Conservation (phyloP, 2,329 filamentous ascomycete species). For the Hymenoscyphus linearis region DNA sequence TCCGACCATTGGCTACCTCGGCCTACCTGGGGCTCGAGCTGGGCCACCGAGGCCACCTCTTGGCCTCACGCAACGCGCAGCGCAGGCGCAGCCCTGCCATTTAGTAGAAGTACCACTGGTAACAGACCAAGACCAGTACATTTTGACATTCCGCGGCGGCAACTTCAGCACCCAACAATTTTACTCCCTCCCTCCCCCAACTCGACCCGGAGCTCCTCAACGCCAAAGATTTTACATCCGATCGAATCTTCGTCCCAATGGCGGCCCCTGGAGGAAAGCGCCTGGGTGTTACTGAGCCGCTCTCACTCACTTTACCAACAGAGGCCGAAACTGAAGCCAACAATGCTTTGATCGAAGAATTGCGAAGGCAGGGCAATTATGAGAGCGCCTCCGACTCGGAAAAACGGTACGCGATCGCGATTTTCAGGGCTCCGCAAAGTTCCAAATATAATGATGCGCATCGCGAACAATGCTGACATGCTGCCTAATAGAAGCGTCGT, state of each 20-base stretch:
- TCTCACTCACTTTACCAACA: slow-evolving; percentile 73
- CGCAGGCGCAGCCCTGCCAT: too few species aligned
- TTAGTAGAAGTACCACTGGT: too few species aligned
- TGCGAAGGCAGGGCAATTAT: slow-evolving; percentile 88
- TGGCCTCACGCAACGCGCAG: too few species aligned
- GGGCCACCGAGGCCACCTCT: too few species aligned
- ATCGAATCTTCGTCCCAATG: slow-evolving; percentile 21
- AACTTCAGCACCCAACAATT: not conserved
- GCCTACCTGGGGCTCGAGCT: too few species aligned
- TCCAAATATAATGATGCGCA: not conserved
- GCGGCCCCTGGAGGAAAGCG: slow-evolving; percentile 24
- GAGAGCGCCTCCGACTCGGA: slow-evolving; percentile 78
- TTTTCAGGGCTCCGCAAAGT: not conserved
- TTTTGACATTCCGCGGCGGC: not conserved
- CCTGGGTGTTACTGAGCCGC: slow-evolving; percentile 72
- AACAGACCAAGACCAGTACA: too few species aligned
- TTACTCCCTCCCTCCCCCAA: not conserved
- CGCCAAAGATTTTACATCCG: slow-evolving; percentile 1
- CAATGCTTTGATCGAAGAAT: slow-evolving; percentile 73
- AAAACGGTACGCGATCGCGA: slow-evolving; percentile 55
- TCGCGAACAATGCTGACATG: slow-evolving; percentile 8
- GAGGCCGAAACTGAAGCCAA: slow-evolving; percentile 71
- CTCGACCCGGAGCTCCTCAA: not conserved
- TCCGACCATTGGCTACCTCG: too few species aligned
- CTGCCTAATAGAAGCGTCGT: slow-evolving; percentile 48